Evolutionary conservation across 148 eudicot genomes (phyloP), one percentile per base, ranked within the genome.

Genomic region (Vaccinium darrowii): DNA sequence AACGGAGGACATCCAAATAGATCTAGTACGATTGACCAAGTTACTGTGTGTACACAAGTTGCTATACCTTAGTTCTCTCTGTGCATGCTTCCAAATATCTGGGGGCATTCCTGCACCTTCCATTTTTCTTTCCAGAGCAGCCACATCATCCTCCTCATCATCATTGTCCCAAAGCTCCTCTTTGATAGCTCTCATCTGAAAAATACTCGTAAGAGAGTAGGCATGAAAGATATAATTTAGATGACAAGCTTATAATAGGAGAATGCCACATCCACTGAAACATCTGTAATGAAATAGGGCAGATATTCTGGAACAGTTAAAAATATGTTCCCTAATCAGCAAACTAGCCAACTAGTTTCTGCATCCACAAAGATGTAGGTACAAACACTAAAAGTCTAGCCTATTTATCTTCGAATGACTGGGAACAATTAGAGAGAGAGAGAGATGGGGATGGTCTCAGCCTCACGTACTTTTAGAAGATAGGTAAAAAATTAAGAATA

Each of bases 141-240:
- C 96, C 86, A 94, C 88, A 87, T 97, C 99, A 91, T 97, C 99
- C 91, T 97, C 99, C 73, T 97, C 99, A 86, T 97, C 99, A 86
- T 95, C 98, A 93, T 97, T 95, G 87, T 97, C 99, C 76, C 99
- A 98, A 78, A 97, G 98, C 88, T 97, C 99, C 90, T 97, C 99
- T 90, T 97, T 94, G 83, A 97, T 97, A 86, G 98, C 98, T 86
- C 98, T 90, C 99, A 97, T 97, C 99, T 97, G 87, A 84, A 88
- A 58, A 36, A 81, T 80, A 54, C 7, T 75, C 30, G n/a, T 65
- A 82, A 79, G 36, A 69, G 57, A 83, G 75, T 33, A 18, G 43
- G 33, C 13, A 63, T 8, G 21, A 43, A 27, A 69, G n/a, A 82
- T 54, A 83, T n/a, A 75, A 78, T 72, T 80, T 84, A 69, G 72